These are phyloP conservation scores for Tanacetum coccineum DNA, from an alignment of 129 eudicot genomes.

Conservation along the genomic window DNA sequence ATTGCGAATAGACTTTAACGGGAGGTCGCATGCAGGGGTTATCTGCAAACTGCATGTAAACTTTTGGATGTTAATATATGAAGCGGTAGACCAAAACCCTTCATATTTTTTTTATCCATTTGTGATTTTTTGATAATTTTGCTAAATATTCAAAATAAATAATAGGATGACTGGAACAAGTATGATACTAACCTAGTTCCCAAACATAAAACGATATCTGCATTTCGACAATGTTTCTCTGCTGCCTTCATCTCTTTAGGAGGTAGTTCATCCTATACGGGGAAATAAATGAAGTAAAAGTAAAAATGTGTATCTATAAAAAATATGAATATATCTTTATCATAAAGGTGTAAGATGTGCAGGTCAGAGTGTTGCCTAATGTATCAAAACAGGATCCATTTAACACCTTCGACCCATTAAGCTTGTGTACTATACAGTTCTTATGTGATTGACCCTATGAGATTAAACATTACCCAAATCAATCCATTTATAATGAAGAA, in stretches of 20 bases:
- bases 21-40: conserved; percentile 83
- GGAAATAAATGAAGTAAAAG: conserved; percentile 10
- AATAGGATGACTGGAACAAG: not conserved
- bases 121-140: not conserved
- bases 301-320: not conserved
- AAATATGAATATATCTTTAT: not conserved
- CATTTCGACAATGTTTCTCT: conserved; percentile 55
- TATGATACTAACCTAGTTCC: conserved; percentile 53
- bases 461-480: not conserved
- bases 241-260: conserved; percentile 55
- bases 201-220: conserved; percentile 59
- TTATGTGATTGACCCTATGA: too few species aligned
- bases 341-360: not conserved
- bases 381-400: not conserved
- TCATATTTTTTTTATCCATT: not conserved
- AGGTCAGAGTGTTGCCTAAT: not conserved
- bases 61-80: not conserved
- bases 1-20: conserved; percentile 51
- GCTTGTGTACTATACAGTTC: too few species aligned
- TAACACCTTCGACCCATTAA: too few species aligned
- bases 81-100: not conserved
- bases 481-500: not conserved
- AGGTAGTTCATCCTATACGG: conserved; percentile 57
- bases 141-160: not conserved
- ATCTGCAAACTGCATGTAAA: conserved; percentile 66